Percentiles rank a stretch among this genome's conserved stretches.
These are phyloP conservation scores for Discostella pseudostelligera DNA, from an alignment of 108 stramenopile genomes.

Conservation along the genomic window DNA sequence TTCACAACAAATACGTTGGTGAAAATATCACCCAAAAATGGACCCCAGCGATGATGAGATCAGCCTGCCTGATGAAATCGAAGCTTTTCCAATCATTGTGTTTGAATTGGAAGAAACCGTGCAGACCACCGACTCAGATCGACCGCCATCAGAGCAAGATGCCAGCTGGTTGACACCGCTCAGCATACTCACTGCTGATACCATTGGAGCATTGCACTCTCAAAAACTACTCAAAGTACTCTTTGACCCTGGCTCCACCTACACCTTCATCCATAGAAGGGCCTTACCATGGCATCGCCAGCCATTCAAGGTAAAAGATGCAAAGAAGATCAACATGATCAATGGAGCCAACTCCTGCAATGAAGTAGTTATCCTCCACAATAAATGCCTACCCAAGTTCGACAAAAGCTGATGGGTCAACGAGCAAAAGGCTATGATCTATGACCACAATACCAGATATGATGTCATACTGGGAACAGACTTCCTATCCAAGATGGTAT, in stretches of 20 bases:
- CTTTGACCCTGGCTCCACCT: not conserved
- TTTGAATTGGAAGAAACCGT: no score
- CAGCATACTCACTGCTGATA: not conserved
- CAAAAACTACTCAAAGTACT: not conserved
- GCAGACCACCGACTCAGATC: no score
- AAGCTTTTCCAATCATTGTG: no score
- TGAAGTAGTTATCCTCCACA: not conserved
- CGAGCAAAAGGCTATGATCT: conserved; percentile 6
- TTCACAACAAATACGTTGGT: no score
- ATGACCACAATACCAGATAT: conserved; percentile 9
- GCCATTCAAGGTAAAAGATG: not conserved
- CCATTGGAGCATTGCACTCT: not conserved
- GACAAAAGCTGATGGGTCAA: not conserved
- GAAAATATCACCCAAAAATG: no score
- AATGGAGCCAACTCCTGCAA: not conserved
- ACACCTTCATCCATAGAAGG: not conserved
- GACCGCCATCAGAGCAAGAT: no score
- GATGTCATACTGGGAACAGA: conserved; percentile 49
- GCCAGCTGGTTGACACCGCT: no score
- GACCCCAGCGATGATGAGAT: no score
- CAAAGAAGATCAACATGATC: not conserved
- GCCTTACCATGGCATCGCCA: not conserved
- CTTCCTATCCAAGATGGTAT: conserved; percentile 35
- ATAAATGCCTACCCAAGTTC: conserved; percentile 20
- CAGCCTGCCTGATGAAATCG: no score